phyloP scores from a whole-genome alignment of 805 yeast genomes.

The Blastobotrys muscicola region DNA sequence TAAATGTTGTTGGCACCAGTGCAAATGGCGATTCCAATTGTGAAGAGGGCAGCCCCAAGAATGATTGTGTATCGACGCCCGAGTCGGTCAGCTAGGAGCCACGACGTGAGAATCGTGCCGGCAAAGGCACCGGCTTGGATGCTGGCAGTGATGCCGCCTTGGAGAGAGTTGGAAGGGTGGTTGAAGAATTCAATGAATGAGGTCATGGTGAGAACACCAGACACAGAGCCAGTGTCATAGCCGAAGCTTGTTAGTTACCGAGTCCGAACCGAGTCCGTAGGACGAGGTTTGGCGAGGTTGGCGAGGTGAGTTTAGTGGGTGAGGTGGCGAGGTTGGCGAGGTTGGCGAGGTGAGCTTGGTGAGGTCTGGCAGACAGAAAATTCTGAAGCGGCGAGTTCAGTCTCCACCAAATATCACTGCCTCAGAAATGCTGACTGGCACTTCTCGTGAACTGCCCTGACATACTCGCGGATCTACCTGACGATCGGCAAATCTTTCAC shows the following conservation, averaged over 20 bases:
- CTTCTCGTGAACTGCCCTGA: too few relatives aligned
- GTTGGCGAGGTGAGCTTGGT: too few relatives aligned
- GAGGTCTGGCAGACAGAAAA: too few relatives aligned
- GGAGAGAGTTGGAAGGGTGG: slow-evolving; percentile 39
- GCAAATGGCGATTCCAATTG: slow-evolving; percentile 54
- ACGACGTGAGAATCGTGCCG: slow-evolving; percentile 34
- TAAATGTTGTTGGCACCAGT: slow-evolving; percentile 40
- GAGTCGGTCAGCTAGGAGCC: slow-evolving; percentile 45
- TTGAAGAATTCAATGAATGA: slow-evolving; percentile 41
- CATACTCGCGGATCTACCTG: too few relatives aligned
- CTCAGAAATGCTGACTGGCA: too few relatives aligned
- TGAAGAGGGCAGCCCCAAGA: slow-evolving; percentile 45
- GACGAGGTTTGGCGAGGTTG: too few relatives aligned
- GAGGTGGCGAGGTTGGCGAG: too few relatives aligned
- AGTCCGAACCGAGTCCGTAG: slow-evolving; percentile 28
- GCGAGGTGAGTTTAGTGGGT: too few relatives aligned
- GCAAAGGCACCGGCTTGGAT: slow-evolving; percentile 54
- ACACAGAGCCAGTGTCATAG: slow-evolving; percentile 58
- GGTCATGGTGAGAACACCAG: slow-evolving; percentile 53
- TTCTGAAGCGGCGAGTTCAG: too few relatives aligned
- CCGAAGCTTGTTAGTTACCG: slow-evolving; percentile 31
- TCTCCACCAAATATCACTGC: too few relatives aligned
- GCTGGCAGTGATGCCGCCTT: slow-evolving; percentile 56
- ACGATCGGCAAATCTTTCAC: too few relatives aligned
- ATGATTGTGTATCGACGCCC: slow-evolving; percentile 60